phyloP scores from a whole-genome alignment of 495 filamentous ascomycete species.

The Trichoderma virens region DNA sequence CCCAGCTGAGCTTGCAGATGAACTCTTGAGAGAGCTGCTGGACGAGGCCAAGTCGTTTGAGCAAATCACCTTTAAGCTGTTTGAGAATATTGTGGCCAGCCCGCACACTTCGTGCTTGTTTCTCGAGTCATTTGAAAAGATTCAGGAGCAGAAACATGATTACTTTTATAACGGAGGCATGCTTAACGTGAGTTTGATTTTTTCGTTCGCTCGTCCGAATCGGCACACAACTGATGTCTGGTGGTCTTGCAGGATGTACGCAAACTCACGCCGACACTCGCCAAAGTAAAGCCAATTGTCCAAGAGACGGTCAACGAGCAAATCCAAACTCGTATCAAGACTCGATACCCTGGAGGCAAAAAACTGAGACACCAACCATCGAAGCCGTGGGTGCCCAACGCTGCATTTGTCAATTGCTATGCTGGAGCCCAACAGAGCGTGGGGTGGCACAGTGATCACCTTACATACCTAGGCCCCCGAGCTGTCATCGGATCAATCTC shows the following conservation, averaged over 20 bases:
- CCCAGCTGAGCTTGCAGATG: slow-evolving; percentile 57
- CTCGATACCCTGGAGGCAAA: slow-evolving; percentile 49
- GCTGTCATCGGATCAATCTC: slow-evolving; percentile 85
- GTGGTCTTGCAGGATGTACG: slow-evolving; percentile 64
- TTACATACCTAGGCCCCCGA: slow-evolving; percentile 86
- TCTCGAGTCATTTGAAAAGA: slow-evolving; percentile 58
- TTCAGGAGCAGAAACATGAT: slow-evolving; percentile 57
- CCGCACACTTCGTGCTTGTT: slow-evolving; percentile 79
- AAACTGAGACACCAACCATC: slow-evolving; percentile 75
- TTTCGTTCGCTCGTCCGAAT: neutral
- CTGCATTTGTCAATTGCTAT: slow-evolving; percentile 92
- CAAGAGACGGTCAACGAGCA: slow-evolving; percentile 66
- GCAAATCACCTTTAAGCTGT: slow-evolving; percentile 70
- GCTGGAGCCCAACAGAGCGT: slow-evolving; percentile 69
- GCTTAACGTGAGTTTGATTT: slow-evolving; percentile 38
- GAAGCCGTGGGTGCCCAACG: slow-evolving; percentile 70
- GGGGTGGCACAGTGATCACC: slow-evolving; percentile 84
- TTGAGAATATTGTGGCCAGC: slow-evolving; percentile 72
- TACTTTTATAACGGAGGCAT: slow-evolving; percentile 78
- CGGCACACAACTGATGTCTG: neutral
- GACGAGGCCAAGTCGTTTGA: slow-evolving; percentile 68
- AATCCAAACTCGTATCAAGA: slow-evolving; percentile 56
- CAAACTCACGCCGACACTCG: slow-evolving; percentile 61
- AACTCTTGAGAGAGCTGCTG: slow-evolving; percentile 67
- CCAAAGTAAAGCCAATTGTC: slow-evolving; percentile 56